A percentile compares a stretch with the other conserved stretches of the same genome.
phyloP scores from a whole-genome alignment of 2,329 filamentous ascomycete species.

The Trichoderma harzianum region DNA sequence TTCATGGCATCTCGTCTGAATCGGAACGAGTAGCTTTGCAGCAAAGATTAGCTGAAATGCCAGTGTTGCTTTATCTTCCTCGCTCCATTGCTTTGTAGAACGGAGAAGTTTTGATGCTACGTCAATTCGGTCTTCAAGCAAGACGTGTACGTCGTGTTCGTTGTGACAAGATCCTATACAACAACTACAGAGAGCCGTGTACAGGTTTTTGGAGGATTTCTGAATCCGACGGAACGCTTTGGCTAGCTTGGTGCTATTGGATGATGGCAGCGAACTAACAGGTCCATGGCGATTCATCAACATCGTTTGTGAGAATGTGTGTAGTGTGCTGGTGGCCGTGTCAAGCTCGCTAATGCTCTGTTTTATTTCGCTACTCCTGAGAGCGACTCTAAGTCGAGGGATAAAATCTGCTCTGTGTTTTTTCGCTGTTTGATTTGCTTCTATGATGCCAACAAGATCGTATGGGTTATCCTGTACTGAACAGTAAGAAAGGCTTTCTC shows the following conservation, averaged over 20 bases:
- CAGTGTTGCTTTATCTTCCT: not conserved
- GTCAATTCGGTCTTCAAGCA: constrained; percentile 13
- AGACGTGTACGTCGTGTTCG: constrained; percentile 7
- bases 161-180: not conserved
- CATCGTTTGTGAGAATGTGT: constrained; percentile 7
- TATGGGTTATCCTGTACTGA: not conserved
- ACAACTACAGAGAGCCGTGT: not conserved
- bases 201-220: not conserved
- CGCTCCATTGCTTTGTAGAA: not conserved
- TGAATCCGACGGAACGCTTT: constrained; percentile 6
- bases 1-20: not conserved
- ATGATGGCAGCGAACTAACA: not conserved
- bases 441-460: constrained; percentile 7
- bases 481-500: not conserved
- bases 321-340: not conserved
- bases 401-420: not conserved
- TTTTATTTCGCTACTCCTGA: constrained; percentile 10
- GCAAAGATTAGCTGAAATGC: constrained; percentile 6
- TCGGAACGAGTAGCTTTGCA: not conserved
- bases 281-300: not conserved
- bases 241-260: not conserved
- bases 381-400: not conserved
- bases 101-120: not conserved
- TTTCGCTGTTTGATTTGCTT: not conserved
- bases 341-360: constrained; percentile 10